These are phyloP conservation scores for Coriaria nepalensis DNA, from an alignment of 306 rosid species.

Conservation along the genomic window DNA sequence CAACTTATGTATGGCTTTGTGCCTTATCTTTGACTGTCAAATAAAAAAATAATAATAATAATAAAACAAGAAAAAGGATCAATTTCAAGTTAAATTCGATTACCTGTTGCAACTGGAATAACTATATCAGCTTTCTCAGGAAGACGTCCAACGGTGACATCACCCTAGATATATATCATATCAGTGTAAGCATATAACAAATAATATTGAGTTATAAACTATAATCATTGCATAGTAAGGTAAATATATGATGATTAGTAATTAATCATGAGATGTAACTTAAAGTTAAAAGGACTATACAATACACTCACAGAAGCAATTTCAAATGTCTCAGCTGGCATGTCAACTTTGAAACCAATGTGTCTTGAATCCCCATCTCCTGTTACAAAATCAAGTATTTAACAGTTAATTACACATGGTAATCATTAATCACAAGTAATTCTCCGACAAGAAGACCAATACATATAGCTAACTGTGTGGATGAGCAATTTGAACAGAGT, in stretches of 20 bases:
- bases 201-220: too few species aligned
- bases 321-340: slow-evolving; percentile 73
- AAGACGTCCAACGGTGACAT: slow-evolving; percentile 73
- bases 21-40: too few species aligned
- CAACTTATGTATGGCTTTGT: too few species aligned
- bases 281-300: too few species aligned
- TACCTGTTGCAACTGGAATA: slow-evolving; percentile 93
- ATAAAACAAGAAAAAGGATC: too few species aligned
- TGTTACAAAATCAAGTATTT: slow-evolving; percentile 14
- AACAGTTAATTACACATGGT: neutral
- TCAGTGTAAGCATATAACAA: too few species aligned
- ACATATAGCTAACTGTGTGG: too few species aligned
- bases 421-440: neutral
- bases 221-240: slow-evolving; percentile 10
- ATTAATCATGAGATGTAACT: too few species aligned
- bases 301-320: slow-evolving; percentile 64
- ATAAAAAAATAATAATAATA: too few species aligned
- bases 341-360: slow-evolving; percentile 61
- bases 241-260: slow-evolving; percentile 9
- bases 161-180: slow-evolving; percentile 29
- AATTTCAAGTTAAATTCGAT: too few species aligned
- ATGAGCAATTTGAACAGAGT: too few species aligned
- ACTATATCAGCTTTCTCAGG: slow-evolving; percentile 79
- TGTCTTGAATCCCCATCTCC: slow-evolving; percentile 87
- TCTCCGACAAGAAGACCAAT: neutral